Base-by-base conservation (phyloP, 2,329 filamentous ascomycete species). In the Tolypocladium sp. region DNA sequence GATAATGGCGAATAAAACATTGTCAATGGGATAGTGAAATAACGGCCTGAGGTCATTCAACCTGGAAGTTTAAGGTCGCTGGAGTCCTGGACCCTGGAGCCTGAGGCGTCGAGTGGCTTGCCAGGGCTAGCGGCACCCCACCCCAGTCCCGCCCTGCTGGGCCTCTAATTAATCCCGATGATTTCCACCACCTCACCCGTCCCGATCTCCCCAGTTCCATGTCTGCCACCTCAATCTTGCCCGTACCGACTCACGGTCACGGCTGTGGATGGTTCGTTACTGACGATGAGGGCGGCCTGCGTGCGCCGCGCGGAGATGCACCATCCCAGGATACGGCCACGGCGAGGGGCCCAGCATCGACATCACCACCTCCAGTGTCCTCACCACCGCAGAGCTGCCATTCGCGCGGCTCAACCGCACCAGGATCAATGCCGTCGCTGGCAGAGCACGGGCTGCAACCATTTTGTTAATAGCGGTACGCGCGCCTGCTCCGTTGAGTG, bases 401-500 rank as follows among this genome's bases (percentile, higher is more conserved):
- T 12, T 57, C 30, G 51, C 40, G 17, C 20, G 51, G 62, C 59
- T 58, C 61, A 58, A 25, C 38, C 51, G 41, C 46, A 57, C 55
- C 49, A n/a, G 30, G 27, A 22, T 10, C 60, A 52, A 57, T 65
- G 66, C 64, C 68, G 66, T 49, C 69, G 71, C 51, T 65, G 59
- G 54, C 65, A 68, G 51, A 70, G 67, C 64, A 67, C 64, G 15
- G 60, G 46, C 58, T 72, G 66, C 59, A 75, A 75, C 59, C 73
- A 75, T 63, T 75, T 75, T 60, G 71, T 75, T 44, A 62, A 62
- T 17, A 62, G 60, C 58, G 63, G 71, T 74, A 60, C 57, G 71
- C 61, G 17, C 20, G 5, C 33, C 17, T 15, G 20, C 27, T 13
- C 13, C 4, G 35, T 22, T 2, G 30, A 52, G 20, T 2, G 20